phyloP scores from a whole-genome alignment of 208 protist genomes.

The Acanthamoeba castellanii region DNA sequence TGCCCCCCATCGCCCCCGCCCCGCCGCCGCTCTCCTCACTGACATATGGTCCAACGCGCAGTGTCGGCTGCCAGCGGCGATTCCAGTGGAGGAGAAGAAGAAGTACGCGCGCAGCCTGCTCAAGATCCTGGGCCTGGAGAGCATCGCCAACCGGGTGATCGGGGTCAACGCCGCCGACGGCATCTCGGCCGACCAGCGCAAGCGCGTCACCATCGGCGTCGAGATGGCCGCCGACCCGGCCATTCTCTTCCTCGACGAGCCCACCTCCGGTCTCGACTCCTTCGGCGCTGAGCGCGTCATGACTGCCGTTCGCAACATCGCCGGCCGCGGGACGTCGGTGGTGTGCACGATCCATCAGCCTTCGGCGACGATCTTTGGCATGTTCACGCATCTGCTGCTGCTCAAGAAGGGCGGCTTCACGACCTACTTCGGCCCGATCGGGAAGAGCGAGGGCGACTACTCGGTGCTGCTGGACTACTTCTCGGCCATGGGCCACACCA shows the following conservation, averaged over 20 bases:
- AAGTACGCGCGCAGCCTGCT: conserved; percentile 35
- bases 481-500: neutral
- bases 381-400: conserved; percentile 75
- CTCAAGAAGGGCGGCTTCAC: conserved; percentile 66
- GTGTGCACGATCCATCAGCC: conserved; percentile 76
- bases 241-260: conserved; percentile 84
- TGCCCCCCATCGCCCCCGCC: too few species aligned
- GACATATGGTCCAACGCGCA: neutral
- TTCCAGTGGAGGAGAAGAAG: conserved; percentile 40
- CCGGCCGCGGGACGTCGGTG: neutral
- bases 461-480: conserved; percentile 66
- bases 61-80: conserved; percentile 33
- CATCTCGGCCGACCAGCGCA: conserved; percentile 76
- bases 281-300: conserved; percentile 71
- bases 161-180: conserved; percentile 39
- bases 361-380: conserved; percentile 33
- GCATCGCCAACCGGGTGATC: neutral
- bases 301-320: conserved; percentile 63
- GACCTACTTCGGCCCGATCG: conserved; percentile 59
- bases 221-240: conserved; percentile 84
- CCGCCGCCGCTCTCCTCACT: too few species aligned
- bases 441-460: conserved; percentile 26
- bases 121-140: conserved; percentile 56
- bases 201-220: conserved; percentile 82
- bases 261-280: conserved; percentile 73